Percentiles rank a stretch among this genome's conserved stretches.
Conservation (phyloP, 2,329 filamentous ascomycete genomes). For the Cladosporium sp. region DNA sequence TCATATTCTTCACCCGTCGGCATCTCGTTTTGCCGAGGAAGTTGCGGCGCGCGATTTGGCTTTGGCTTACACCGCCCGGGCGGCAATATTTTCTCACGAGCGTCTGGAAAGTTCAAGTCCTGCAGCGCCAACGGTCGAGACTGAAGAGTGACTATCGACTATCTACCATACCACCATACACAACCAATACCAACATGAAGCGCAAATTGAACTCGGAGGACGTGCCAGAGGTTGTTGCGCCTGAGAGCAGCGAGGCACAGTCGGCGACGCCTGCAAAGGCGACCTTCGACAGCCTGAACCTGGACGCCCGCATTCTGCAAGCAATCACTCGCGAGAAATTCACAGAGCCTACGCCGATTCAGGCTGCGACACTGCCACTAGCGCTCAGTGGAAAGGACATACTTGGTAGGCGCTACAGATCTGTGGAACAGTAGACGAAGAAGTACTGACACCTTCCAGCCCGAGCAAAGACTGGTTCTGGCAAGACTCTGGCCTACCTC, state of each 20-base stretch:
- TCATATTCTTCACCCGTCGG: too few relatives aligned
- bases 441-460: conserved; percentile 45
- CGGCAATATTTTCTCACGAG: too few relatives aligned
- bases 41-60: too few relatives aligned
- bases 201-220: conserved; percentile 49
- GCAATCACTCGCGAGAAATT: conserved; percentile 81
- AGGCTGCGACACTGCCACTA: conserved; percentile 81
- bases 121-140: too few relatives aligned
- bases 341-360: conserved; percentile 80
- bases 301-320: conserved; percentile 82
- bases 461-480: conserved; percentile 89
- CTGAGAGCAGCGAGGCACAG: conserved; percentile 15
- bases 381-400: conserved; percentile 86
- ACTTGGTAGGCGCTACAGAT: conserved; percentile 46
- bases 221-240: conserved; percentile 36
- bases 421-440: background rate
- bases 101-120: too few relatives aligned
- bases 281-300: conserved; percentile 70
- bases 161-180: background rate
- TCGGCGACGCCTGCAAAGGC: conserved; percentile 18
- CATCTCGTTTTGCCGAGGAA: too few relatives aligned
- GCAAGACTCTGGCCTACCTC: conserved; percentile 95
- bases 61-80: too few relatives aligned
- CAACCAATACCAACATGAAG: conserved; percentile 33
- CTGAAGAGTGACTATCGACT: too few relatives aligned